These are phyloP conservation scores for Gaertneriomyces semiglobifer DNA, from an alignment of 192 early-diverging fungal genomes.

Conservation along the genomic window DNA sequence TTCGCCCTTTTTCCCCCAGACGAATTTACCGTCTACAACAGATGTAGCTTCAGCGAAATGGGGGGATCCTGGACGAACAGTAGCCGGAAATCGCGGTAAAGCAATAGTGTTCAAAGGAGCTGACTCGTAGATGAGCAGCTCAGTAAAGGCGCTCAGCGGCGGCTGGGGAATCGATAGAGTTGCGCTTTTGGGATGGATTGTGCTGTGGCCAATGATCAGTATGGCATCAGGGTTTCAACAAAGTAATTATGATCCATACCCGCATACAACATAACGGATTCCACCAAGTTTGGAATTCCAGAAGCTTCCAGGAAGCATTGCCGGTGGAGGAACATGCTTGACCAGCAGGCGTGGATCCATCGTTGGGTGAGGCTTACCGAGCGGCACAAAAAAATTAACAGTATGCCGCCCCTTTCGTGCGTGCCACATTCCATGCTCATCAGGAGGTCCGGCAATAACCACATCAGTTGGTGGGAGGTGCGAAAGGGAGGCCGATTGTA, in stretches of 20 bases:
- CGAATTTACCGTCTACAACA: slow-evolving; percentile 24
- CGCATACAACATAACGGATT: slow-evolving; percentile 44
- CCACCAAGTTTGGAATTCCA: slow-evolving; percentile 41
- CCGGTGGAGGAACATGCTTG: not conserved
- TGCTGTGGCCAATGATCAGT: too few relatives aligned
- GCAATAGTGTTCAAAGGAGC: slow-evolving; percentile 12
- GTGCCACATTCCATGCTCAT: slow-evolving; percentile 54
- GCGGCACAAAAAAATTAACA: slow-evolving; percentile 34
- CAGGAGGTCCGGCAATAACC: slow-evolving; percentile 43
- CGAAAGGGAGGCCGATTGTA: slow-evolving; percentile 29
- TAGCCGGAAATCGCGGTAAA: slow-evolving; percentile 14
- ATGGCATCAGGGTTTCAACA: too few relatives aligned
- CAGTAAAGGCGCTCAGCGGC: slow-evolving; percentile 20
- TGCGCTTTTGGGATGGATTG: too few relatives aligned
- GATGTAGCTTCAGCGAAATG: slow-evolving; percentile 19
- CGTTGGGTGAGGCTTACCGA: not conserved
- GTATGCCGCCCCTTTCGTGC: slow-evolving; percentile 36
- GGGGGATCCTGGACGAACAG: slow-evolving; percentile 7
- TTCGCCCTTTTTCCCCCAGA: slow-evolving; percentile 33
- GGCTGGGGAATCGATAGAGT: too few relatives aligned
- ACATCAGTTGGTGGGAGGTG: slow-evolving; percentile 39
- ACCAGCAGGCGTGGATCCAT: slow-evolving; percentile 5
- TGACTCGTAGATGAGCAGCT: slow-evolving; percentile 37
- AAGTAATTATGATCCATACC: slow-evolving; percentile 14
- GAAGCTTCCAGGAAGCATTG: slow-evolving; percentile 42